Evolutionary conservation across 768 basidiomycete genomes (phyloP).

Genomic region (Podaxis sp.): DNA sequence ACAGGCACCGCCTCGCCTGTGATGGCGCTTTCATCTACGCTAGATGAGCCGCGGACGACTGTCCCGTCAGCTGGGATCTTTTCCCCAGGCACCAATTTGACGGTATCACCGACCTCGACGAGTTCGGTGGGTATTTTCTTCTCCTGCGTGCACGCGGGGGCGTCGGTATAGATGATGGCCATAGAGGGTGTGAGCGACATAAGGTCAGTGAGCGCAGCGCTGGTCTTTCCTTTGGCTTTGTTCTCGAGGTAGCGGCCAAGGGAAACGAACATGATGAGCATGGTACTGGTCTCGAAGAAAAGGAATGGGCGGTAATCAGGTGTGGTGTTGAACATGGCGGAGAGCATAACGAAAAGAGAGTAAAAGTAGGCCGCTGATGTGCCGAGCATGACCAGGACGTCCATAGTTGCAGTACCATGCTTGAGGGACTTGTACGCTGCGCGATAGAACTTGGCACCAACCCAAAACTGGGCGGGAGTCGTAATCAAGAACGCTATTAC

Average conservation of each 20-base stretch:
- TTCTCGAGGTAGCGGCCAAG: constrained; percentile 96
- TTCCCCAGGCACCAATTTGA: constrained; percentile 95
- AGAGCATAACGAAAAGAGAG: constrained; percentile 70
- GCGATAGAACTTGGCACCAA: constrained; percentile 84
- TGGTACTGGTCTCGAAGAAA: constrained; percentile 99
- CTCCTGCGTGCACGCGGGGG: constrained; percentile 75
- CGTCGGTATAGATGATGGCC: constrained; percentile 93
- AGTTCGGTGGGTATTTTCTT: constrained; percentile 93
- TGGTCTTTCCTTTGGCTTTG: constrained; percentile 94
- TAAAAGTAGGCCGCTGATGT: constrained; percentile 94
- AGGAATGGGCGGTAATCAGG: constrained; percentile 77
- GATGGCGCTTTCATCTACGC: constrained; percentile 93
- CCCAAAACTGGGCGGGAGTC: constrained; percentile 91
- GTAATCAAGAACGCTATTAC: constrained; percentile 74
- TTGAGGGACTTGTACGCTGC: constrained; percentile 90
- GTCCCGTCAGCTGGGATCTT: constrained; percentile 96
- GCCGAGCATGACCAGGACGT: constrained; percentile 94
- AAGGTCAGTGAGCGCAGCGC: constrained; percentile 93
- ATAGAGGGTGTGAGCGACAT: constrained; percentile 95
- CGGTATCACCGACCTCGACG: constrained; percentile 88
- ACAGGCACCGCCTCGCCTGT: constrained; percentile 94
- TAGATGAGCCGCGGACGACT: constrained; percentile 82
- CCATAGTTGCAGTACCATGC: constrained; percentile 94
- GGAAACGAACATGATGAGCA: constrained; percentile 97
- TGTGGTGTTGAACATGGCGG: constrained; percentile 61